A percentile compares a stretch with the other conserved stretches of the same genome.
Conservation (phyloP, 2,329 filamentous ascomycete species). For the Sporothrix phasma region DNA sequence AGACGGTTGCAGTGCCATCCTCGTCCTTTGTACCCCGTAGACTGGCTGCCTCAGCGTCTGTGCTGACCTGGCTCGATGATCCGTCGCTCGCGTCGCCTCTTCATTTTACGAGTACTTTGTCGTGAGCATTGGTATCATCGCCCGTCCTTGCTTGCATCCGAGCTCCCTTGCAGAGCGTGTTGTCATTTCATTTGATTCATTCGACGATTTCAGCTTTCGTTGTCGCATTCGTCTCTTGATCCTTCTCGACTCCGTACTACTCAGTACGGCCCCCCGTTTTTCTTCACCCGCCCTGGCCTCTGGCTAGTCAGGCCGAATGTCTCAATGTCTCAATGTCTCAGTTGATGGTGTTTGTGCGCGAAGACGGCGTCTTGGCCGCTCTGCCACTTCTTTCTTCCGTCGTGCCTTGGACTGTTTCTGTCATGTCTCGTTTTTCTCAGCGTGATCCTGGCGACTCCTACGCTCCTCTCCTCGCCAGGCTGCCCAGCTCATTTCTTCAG, state of each 20-base stretch:
- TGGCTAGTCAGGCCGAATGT: conserved; percentile 2
- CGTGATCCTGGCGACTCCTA: not conserved
- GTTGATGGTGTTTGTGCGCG: not conserved
- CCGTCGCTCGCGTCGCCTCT: too few relatives aligned
- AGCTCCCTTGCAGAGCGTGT: not conserved
- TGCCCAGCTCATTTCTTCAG: not conserved
- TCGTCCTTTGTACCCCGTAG: too few relatives aligned
- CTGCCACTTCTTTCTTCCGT: conserved; percentile 2
- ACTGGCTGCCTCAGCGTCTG: not conserved
- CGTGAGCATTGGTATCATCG: too few relatives aligned
- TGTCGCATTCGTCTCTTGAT: too few relatives aligned
- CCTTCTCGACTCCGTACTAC: too few relatives aligned
- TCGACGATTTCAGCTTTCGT: too few relatives aligned
- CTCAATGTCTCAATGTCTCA: not conserved
- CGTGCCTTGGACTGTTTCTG: not conserved
- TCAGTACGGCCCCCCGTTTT: too few relatives aligned
- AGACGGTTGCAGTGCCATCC: not conserved
- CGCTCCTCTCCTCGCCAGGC: not conserved
- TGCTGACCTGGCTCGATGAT: not conserved
- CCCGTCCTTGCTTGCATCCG: not conserved
- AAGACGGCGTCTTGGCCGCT: not conserved
- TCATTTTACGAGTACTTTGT: too few relatives aligned
- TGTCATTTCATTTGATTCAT: not conserved
- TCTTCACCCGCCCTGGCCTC: not conserved
- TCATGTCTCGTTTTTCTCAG: not conserved